These are phyloP conservation scores for Leccinum pachyderme DNA, from an alignment of 1,284 basidiomycete species.

Conservation along the genomic window DNA sequence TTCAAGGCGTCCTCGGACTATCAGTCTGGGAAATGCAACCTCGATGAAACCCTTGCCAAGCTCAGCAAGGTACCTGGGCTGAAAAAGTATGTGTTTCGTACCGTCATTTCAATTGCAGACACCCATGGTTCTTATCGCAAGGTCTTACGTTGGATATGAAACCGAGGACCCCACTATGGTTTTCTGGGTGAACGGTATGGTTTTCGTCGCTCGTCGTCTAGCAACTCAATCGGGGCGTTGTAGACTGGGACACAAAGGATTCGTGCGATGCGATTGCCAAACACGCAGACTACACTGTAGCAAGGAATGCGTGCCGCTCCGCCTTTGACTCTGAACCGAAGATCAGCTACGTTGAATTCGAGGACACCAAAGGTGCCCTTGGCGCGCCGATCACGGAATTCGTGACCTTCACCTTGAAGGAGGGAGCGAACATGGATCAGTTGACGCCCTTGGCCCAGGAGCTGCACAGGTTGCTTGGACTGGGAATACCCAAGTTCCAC, in stretches of 20 bases:
- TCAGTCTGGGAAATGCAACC: slow-evolving; percentile 16
- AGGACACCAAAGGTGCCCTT: slow-evolving; percentile 20
- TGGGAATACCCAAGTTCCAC: slow-evolving; percentile 23
- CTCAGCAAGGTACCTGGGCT: slow-evolving; percentile 19
- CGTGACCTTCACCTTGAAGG: slow-evolving; percentile 34
- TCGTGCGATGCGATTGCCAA: slow-evolving; percentile 16
- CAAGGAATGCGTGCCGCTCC: slow-evolving; percentile 6
- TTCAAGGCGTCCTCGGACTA: slow-evolving; percentile 26
- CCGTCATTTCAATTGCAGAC: not conserved
- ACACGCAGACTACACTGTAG: slow-evolving; percentile 5
- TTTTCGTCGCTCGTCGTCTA: not conserved
- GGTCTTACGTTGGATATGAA: slow-evolving; percentile 33
- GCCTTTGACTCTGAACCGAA: slow-evolving; percentile 21
- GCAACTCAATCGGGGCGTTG: slow-evolving; percentile 6
- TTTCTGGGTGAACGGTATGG: slow-evolving; percentile 32
- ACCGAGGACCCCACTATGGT: slow-evolving; percentile 25
- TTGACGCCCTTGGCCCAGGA: slow-evolving; percentile 25
- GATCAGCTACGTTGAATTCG: slow-evolving; percentile 21
- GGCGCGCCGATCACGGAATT: slow-evolving; percentile 33
- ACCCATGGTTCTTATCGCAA: slow-evolving; percentile 17
- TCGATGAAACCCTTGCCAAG: slow-evolving; percentile 13
- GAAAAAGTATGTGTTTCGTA: slow-evolving; percentile 13
- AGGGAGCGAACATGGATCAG: slow-evolving; percentile 17
- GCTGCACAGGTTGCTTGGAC: slow-evolving; percentile 18
- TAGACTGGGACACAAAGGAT: slow-evolving; percentile 30